Evolutionary conservation across 805 yeast species (phyloP).

Genomic region (Lipomyces mesembrius): DNA sequence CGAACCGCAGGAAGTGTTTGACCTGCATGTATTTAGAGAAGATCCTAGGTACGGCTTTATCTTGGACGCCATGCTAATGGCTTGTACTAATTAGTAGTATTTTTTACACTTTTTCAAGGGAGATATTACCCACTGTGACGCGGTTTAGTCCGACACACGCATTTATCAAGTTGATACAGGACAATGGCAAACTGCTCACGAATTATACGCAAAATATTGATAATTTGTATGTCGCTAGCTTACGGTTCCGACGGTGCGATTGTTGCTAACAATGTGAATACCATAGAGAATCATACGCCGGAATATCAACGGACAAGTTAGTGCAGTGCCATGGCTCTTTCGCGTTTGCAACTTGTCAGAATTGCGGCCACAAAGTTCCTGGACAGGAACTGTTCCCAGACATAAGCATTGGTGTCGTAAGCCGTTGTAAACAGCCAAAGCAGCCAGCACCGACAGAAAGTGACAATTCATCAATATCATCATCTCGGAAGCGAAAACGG

Average conservation of each 20-base stretch:
- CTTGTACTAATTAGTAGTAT: slow-evolving; percentile 47
- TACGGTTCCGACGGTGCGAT: neutral
- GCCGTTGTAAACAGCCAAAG: slow-evolving; percentile 55
- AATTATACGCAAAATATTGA: slow-evolving; percentile 93
- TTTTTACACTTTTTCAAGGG: slow-evolving; percentile 83
- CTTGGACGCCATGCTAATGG: neutral
- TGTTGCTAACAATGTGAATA: neutral
- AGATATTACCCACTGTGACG: slow-evolving; percentile 74
- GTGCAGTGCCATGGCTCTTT: slow-evolving; percentile 95
- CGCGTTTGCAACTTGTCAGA: slow-evolving; percentile 81
- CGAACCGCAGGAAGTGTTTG: slow-evolving; percentile 92
- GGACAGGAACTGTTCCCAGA: slow-evolving; percentile 68
- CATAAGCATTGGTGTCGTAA: slow-evolving; percentile 63
- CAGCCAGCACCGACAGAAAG: slow-evolving; percentile 5
- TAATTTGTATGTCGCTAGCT: slow-evolving; percentile 62
- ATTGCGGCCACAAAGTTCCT: slow-evolving; percentile 68
- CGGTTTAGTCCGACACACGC: slow-evolving; percentile 76
- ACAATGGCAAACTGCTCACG: slow-evolving; percentile 74
- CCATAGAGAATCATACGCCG: slow-evolving; percentile 56
- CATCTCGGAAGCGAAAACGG: slow-evolving; percentile 48
- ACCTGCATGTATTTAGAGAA: slow-evolving; percentile 66
- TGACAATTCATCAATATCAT: neutral
- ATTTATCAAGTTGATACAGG: slow-evolving; percentile 73
- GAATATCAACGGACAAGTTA: slow-evolving; percentile 64
- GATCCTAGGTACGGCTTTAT: slow-evolving; percentile 57